These are phyloP conservation scores for Phialophora expanda DNA, from an alignment of 2,329 filamentous ascomycete genomes.

Conservation along the genomic window DNA sequence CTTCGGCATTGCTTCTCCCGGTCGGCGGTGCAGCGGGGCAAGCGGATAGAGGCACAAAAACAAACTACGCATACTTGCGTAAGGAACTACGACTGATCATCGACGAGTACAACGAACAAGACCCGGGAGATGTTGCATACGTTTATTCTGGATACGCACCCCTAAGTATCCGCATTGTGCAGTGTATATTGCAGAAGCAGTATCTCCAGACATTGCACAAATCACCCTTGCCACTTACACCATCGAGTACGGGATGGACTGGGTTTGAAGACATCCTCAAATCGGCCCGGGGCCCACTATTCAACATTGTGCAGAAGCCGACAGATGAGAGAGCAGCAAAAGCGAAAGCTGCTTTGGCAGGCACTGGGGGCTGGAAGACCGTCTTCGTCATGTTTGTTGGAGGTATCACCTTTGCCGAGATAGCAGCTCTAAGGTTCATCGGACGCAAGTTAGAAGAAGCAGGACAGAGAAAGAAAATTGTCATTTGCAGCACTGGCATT, in stretches of 20 bases:
- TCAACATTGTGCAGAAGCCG: slow-evolving; percentile 89
- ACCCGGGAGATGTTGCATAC: slow-evolving; percentile 94
- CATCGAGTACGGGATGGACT: slow-evolving; percentile 79
- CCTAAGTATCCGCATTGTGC: slow-evolving; percentile 85
- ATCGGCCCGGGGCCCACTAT: slow-evolving; percentile 83
- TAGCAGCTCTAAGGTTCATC: slow-evolving; percentile 90
- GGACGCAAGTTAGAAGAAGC: slow-evolving; percentile 78
- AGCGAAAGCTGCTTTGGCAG: slow-evolving; percentile 80
- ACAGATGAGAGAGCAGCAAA: slow-evolving; percentile 85
- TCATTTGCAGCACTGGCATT: slow-evolving; percentile 91
- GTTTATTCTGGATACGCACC: slow-evolving; percentile 98
- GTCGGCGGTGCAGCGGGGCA: slow-evolving; percentile 64
- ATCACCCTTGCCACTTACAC: slow-evolving; percentile 62
- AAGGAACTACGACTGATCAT: slow-evolving; percentile 88
- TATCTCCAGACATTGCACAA: slow-evolving; percentile 74
- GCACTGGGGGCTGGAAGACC: slow-evolving; percentile 76
- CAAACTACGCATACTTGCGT: slow-evolving; percentile 87
- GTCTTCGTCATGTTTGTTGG: slow-evolving; percentile 96
- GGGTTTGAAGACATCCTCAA: slow-evolving; percentile 93
- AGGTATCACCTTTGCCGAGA: slow-evolving; percentile 95
- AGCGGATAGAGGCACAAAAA: slow-evolving; percentile 65
- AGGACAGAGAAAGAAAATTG: slow-evolving; percentile 69
- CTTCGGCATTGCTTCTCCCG: slow-evolving; percentile 79
- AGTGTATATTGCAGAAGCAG: slow-evolving; percentile 90
- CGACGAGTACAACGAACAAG: slow-evolving; percentile 93